Base-by-base conservation (phyloP, 2,329 filamentous ascomycete genomes). In the Emergomyces orientalis region DNA sequence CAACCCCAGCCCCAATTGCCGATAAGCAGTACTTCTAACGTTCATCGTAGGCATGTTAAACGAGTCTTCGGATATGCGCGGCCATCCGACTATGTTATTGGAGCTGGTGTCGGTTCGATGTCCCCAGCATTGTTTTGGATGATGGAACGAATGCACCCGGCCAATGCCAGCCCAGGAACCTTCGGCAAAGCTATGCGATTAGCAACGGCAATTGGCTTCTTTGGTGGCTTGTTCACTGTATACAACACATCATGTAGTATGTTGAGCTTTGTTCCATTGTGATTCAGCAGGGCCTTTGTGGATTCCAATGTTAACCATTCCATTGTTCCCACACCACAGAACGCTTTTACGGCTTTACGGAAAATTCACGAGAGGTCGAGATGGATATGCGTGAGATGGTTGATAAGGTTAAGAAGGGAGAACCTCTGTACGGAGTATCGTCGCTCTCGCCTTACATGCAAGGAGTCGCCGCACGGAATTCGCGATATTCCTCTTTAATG, bases 311-410 rank as follows among this genome's bases (percentile, higher is more conserved):
- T 39, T 39, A 62, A 66, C 55, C 45, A n/a, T 39, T 55, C 27
- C 41, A 19, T 57, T 51, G 61, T 49, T 54, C 13, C 67, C 72
- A 9, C 52, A 5, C 30, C 2, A 30, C 34, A 96, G 91, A 93
- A 72, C 89, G 94, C 68, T 97, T 99, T 80, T 97, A 97, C 79
- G 94, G 94, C 71, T 90, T 92, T 78, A 87, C 85, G 57, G 94
- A 99, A 78, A 99, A 99, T 79, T 80, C 87, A 62, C 87, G 94
- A 71, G 94, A 99, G 77, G 81, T 94, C 63, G 89, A 96, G 67
- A 88, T 96, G 88, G 94, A 99, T 75, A 97, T 97, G 92, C 85
- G 86, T 67, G 94, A 99, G 79, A 99, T 99, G 94, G 92, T 97
- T 45, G 85, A 87, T 76, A 95, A 93, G 79, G 92, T 97, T 75